Evolutionary conservation across 164 flowering plant species (phyloP), one percentile per base, ranked within the genome.

Genomic region (Macadamia tetraphylla): DNA sequence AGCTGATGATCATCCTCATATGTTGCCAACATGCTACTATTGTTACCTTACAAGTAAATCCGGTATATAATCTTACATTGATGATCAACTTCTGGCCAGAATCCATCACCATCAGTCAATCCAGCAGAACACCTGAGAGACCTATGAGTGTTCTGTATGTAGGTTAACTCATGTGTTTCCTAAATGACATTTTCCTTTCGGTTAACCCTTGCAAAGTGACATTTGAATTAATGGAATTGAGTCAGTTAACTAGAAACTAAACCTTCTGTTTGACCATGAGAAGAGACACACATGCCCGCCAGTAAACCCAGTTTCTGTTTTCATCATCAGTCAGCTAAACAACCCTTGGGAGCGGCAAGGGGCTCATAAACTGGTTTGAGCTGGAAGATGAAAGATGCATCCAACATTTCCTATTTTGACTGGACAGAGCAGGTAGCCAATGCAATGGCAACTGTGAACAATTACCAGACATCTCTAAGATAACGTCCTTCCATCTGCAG

Each of bases 401-500:
- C 62, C 44, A 35, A 8, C 1, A 46, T 35, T 29, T 3, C 62
- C 31, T 60, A 43, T 31, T 60, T 60, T 35, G 32, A n/a, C 13
- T 29, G 29, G 49, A 61, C 18, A 29, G 23, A 44, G 14, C 43
- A 57, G n/a, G 55, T 43, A 63, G 62, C 67, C 7, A 31, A 1
- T 32, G 35, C 29, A 29, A 65, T 7, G 23, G 29, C 9, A 9
- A 64, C 17, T 30, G 13, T 4, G 4, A 35, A 42, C 55, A 6
- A 71, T 86, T 82, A 89, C 95, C 95, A 89, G 17, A 89, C 89
- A 70, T 89, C 95, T 61, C 95, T 67, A 7, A 89, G 86, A 69
- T 87, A 87, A 29, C 95, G 69, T 48, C 92, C 89, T 23, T 82
- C 86, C 81, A 73, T 80, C 53, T 87, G 95, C 13, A 89, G 84